Conservation (phyloP, 192 early-diverging fungal species). For the Phycomyces nitens region DNA sequence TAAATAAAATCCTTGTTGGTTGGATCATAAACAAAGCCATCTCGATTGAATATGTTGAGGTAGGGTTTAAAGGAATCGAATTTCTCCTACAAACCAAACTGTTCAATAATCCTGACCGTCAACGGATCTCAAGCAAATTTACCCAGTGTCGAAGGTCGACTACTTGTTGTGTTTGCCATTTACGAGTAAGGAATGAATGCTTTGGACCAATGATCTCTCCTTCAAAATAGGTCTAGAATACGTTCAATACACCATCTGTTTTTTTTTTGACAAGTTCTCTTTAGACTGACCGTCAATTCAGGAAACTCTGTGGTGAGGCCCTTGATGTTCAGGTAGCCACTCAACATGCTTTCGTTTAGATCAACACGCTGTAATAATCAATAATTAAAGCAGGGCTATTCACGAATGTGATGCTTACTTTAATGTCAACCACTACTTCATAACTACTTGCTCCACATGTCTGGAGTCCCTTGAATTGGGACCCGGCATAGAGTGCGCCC, state of each 20-base stretch:
- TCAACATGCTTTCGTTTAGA: conserved; percentile 63
- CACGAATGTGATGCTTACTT: conserved; percentile 48
- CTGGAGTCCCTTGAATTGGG: conserved; percentile 64
- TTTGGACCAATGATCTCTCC: conserved; percentile 82
- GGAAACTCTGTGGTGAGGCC: conserved; percentile 78
- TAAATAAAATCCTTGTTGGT: conserved; percentile 61
- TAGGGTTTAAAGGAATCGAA: conserved; percentile 45
- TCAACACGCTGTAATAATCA: conserved; percentile 54
- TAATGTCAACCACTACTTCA: conserved; percentile 68
- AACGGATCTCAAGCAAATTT: too few relatives aligned
- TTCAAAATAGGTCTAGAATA: conserved; percentile 70
- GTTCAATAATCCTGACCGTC: background rate
- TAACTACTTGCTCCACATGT: conserved; percentile 57
- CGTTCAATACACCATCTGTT: background rate
- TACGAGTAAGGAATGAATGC: conserved; percentile 73
- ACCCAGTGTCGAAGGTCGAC: conserved; percentile 78
- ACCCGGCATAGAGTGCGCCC: conserved; percentile 57
- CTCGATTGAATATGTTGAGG: conserved; percentile 43
- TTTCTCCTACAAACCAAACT: conserved; percentile 27
- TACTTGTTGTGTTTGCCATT: conserved; percentile 80
- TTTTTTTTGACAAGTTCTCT: background rate
- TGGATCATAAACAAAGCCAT: conserved; percentile 40
- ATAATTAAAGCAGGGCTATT: too few relatives aligned
- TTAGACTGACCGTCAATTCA: conserved; percentile 51
- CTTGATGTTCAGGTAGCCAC: conserved; percentile 82